These are phyloP conservation scores for Metrosideros polymorpha DNA, from an alignment of 441 rosid genomes.

Conservation along the genomic window DNA sequence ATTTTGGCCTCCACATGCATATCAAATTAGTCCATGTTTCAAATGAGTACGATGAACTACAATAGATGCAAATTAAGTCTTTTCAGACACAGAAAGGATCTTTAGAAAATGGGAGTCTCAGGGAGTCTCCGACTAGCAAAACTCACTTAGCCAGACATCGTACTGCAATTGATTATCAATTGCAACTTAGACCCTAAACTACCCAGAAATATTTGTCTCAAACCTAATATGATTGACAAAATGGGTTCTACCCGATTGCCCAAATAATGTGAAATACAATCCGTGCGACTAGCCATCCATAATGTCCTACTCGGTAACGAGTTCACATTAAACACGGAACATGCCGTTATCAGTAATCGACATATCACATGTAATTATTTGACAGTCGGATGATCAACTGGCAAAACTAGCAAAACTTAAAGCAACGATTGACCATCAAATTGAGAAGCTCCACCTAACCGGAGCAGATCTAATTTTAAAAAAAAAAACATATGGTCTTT, in stretches of 20 bases:
- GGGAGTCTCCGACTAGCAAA: too few species aligned
- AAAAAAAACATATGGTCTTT: background rate
- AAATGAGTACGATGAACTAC: background rate
- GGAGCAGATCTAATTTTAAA: background rate
- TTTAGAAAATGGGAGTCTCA: too few species aligned
- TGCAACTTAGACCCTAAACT: background rate
- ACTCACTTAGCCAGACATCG: too few species aligned
- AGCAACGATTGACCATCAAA: background rate
- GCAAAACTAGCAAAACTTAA: too few species aligned
- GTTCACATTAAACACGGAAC: background rate
- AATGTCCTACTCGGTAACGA: background rate
- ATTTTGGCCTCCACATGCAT: background rate
- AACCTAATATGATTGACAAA: background rate
- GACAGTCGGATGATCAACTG: too few species aligned
- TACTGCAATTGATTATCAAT: too few species aligned
- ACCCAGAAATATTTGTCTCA: background rate
- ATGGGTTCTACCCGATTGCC: background rate
- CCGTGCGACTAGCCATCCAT: fast-evolving
- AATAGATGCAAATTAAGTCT: background rate
- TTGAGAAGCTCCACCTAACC: background rate
- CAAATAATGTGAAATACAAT: background rate
- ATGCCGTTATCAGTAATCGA: background rate
- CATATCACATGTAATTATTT: background rate
- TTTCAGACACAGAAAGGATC: background rate
- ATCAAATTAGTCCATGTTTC: background rate